Base-by-base conservation (phyloP, 108 stramenopile genomes). In the Nitzschia sp. region DNA sequence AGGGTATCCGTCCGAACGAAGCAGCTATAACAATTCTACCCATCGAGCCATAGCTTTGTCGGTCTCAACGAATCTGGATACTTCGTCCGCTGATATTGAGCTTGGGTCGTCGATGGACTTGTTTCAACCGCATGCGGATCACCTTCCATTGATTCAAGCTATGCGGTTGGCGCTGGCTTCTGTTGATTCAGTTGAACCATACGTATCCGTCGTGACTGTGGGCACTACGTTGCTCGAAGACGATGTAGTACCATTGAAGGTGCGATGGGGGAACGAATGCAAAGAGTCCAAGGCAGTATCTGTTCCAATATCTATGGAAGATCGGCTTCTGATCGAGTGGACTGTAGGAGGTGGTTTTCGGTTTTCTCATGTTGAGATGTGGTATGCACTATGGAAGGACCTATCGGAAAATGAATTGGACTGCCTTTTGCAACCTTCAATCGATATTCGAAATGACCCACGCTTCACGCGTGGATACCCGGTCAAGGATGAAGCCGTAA, bases 161-260 rank as follows among this genome's bases (percentile, higher is more conserved):
- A 70, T 97, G 34, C 87, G 86, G 13, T 66, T 97, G 46, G 80
- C 89, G 0, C 71, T 98, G 27, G 42, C 85, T 35, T 64, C 85
- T 18, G 72, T 82, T 0, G 98, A 98, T 59, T 59, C 95, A 6
- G 93, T 93, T 0, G 80, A 96, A 75, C 97, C 98, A 32, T 97
- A 94, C 60, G 84, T 95, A 47, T 48, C 79, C 0, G 73, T 90
- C 28, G 51, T 68, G 32, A 65, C 56, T 4, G 74, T 86, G 30
- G 78, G 82, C 31, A 74, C 69, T 0, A 47, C 75, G 19, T 34
- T 32, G n/a, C 62, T 88, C 13, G 55, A 75, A 3, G 74, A 91
- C 49, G 88, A 90, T 53, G 62, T 86, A 17, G 64, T 86, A n/a
- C 76, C 87, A 3, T 66, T 79, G n/a, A 36, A 28, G 11, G 21